A percentile compares a stretch with the other conserved stretches of the same genome.
Evolutionary conservation across 2,329 filamentous ascomycete species (phyloP).

Genomic region (Pseudocercospora eumusae): DNA sequence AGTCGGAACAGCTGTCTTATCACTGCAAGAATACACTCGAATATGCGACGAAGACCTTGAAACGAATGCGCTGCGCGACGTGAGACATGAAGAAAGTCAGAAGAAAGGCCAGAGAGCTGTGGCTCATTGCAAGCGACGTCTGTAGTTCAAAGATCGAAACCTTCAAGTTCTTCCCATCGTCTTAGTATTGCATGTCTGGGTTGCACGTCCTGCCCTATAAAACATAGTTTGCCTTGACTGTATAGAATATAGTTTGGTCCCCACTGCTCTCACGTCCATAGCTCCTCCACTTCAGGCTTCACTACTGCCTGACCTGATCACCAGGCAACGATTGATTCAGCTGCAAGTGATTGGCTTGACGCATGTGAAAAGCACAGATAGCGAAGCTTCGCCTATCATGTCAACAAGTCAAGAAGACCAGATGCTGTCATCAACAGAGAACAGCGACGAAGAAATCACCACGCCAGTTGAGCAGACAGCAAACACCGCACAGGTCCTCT

Average conservation of each 20-base stretch:
- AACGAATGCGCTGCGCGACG: not conserved
- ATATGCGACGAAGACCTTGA: too few relatives aligned
- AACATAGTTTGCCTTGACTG: too few relatives aligned
- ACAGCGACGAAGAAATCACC: slow-evolving; percentile 40
- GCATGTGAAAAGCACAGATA: not conserved
- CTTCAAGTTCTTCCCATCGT: accelerated
- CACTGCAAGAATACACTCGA: not conserved
- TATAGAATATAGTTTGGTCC: too few relatives aligned
- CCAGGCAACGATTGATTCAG: not conserved
- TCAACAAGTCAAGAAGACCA: slow-evolving; percentile 55
- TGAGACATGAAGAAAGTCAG: not conserved
- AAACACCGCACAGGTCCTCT: slow-evolving; percentile 49
- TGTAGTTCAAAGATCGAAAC: not conserved
- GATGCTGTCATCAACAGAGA: slow-evolving; percentile 50
- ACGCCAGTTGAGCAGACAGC: slow-evolving; percentile 45
- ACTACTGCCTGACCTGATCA: not conserved
- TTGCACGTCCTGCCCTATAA: not conserved
- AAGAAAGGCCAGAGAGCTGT: not conserved
- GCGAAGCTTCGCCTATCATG: slow-evolving; percentile 34
- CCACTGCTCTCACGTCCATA: not conserved
- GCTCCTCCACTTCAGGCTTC: not conserved
- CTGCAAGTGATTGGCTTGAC: slow-evolving; percentile 1
- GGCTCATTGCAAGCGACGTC: not conserved
- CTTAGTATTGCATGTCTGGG: not conserved
- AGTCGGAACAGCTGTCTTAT: not conserved